Evolutionary conservation across 345 rosid species (phyloP), one percentile per base, ranked within the genome.

Genomic region (Syzygium aromaticum): DNA sequence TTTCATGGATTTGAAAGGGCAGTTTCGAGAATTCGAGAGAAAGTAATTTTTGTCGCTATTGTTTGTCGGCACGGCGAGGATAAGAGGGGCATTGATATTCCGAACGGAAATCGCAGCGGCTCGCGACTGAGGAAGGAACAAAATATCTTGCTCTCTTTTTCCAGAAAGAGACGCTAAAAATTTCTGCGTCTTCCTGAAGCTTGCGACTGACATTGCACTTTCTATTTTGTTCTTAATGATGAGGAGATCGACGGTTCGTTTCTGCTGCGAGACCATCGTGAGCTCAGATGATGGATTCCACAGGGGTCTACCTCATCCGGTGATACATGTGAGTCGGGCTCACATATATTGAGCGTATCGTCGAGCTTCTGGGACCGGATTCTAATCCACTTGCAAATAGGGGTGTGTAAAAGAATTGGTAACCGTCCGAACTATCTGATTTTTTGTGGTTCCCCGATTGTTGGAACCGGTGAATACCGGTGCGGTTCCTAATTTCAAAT

Each of bases 401-500:
- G 53, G 53, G 17, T 52, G 1, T 13, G 53, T 0, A 52, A 14
- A 52, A 52, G 17, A 3, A 52, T 52, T 5, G 53, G 17, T 17
- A 52, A 4, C 17, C 5, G 16, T 0, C 46, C 46, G 7, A 40
- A 40, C 43, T 1, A 16, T 13, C 6, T 15, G 4, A 1, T 52
- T 52, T 13, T 52, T 13, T 3, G 38, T 33, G 38, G 3, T 33
- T 33, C 38, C 38, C 3, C 38, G 14, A 15, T 52, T 12, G 1
- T 52, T 52, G 53, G 5, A 52, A 52, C 1, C 16, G 3, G 1
- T 13, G 16, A 52, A 17, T 52, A 52, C 1, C 6, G 17, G 1
- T 52, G 0, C 15, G 3, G 53, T 3, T 13, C 53, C 1, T 5
- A 5, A 14, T 52, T 52, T 2, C 1, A 13, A 0, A 52, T 52